Evolutionary conservation across 805 yeast species (phyloP).

Genomic region (Candida koratica): DNA sequence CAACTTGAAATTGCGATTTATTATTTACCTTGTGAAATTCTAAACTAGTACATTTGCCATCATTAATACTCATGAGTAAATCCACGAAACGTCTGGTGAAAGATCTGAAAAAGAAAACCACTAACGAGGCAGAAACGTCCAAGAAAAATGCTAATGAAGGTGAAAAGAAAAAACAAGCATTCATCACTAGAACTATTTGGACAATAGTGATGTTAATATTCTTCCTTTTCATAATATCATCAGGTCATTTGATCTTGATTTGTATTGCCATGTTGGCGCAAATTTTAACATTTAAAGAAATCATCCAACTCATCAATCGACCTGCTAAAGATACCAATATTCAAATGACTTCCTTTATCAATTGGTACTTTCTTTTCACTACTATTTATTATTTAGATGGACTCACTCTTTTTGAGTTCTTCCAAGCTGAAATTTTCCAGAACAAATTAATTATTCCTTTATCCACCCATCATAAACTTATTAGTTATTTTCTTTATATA

Average conservation of each 20-base stretch:
- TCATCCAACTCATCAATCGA: constrained; percentile 78
- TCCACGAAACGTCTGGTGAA: constrained; percentile 3
- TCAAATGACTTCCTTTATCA: constrained; percentile 76
- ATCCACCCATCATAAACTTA: constrained; percentile 75
- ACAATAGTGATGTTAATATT: constrained; percentile 83
- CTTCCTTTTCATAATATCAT: constrained; percentile 64
- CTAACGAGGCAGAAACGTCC: neutral
- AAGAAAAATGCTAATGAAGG: constrained; percentile 32
- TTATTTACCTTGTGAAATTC: no score
- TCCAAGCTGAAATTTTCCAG: constrained; percentile 49
- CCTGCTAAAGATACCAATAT: constrained; percentile 80
- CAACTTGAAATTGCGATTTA: no score
- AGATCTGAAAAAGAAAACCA: neutral
- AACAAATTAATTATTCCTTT: constrained; percentile 53
- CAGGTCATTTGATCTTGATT: constrained; percentile 85
- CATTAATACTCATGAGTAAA: constrained; percentile 4
- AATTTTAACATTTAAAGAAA: constrained; percentile 83
- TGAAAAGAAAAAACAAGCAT: constrained; percentile 74
- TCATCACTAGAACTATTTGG: constrained; percentile 87
- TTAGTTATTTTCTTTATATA: constrained; percentile 79
- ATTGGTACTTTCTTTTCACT: constrained; percentile 90
- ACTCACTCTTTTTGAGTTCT: constrained; percentile 68
- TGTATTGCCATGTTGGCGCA: constrained; percentile 69
- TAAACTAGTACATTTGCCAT: no score
- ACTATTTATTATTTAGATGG: constrained; percentile 89